Conservation (phyloP, 148 eudicot species). For the Simmondsia chinensis region DNA sequence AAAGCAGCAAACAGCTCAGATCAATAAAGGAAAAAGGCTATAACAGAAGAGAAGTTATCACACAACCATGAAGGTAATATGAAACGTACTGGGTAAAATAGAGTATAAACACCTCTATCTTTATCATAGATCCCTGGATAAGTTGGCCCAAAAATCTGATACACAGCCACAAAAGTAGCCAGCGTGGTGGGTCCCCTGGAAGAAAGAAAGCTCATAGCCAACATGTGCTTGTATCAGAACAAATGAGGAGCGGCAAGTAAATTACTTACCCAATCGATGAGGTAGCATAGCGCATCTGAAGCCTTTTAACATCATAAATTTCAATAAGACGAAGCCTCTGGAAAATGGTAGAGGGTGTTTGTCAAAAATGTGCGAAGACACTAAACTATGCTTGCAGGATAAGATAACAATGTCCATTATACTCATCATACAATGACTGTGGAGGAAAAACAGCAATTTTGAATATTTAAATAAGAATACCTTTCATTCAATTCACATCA, state of each 20-base stretch:
- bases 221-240: neutral
- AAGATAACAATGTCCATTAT: no score
- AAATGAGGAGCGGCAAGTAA: neutral
- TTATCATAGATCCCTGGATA: slow-evolving; percentile 88
- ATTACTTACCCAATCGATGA: slow-evolving; percentile 80
- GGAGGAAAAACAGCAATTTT: no score
- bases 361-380: slow-evolving; percentile 1
- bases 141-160: slow-evolving; percentile 93
- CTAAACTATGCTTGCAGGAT: no score
- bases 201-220: slow-evolving; percentile 8
- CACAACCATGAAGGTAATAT: neutral
- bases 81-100: slow-evolving; percentile 77
- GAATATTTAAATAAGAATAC: no score
- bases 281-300: slow-evolving; percentile 93
- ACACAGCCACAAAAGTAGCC: slow-evolving; percentile 92
- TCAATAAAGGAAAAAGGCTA: slow-evolving; percentile 1
- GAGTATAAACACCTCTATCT: slow-evolving; percentile 75
- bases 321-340: slow-evolving; percentile 94
- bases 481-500: no score
- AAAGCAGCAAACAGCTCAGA: slow-evolving; percentile 6
- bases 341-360: neutral
- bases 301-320: slow-evolving; percentile 87
- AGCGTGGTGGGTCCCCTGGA: slow-evolving; percentile 83
- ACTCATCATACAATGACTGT: no score
- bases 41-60: neutral